Conservation (phyloP, 1,284 basidiomycete species). For the Leccinum solheimii region DNA sequence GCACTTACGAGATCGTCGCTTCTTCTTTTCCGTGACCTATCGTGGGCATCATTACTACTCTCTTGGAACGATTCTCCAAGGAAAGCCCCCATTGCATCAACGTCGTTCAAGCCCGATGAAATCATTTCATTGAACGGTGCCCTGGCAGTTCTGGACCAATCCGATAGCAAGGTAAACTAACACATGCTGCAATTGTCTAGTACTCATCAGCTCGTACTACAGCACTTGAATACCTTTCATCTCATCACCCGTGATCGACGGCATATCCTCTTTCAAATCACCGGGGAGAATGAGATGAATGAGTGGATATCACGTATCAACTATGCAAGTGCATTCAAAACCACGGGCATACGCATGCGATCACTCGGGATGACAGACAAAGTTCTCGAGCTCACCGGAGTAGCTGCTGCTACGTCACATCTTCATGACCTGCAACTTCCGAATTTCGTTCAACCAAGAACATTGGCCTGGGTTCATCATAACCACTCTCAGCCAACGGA, state of each 20-base stretch:
- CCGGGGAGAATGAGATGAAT: constrained; percentile 77
- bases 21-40: constrained; percentile 86
- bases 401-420: constrained; percentile 82
- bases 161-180: constrained; percentile 66
- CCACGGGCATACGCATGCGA: constrained; percentile 83
- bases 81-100: constrained; percentile 50
- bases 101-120: constrained; percentile 84
- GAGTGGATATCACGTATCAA: constrained; percentile 94
- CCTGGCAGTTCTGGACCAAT: constrained; percentile 78
- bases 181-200: background rate
- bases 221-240: constrained; percentile 78
- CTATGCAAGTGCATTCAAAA: constrained; percentile 91
- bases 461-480: constrained; percentile 49
- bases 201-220: constrained; percentile 17
- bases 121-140: constrained; percentile 77
- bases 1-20: constrained; percentile 90
- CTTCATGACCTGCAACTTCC: constrained; percentile 58
- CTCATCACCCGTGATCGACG: constrained; percentile 76
- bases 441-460: constrained; percentile 36
- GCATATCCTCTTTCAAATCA: constrained; percentile 80
- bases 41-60: constrained; percentile 63
- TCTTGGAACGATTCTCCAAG: constrained; percentile 48
- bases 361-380: constrained; percentile 66
- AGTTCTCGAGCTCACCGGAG: constrained; percentile 75
- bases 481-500: constrained; percentile 17